These are phyloP conservation scores for Microcos paniculata DNA, from an alignment of 345 rosid genomes.

Conservation along the genomic window DNA sequence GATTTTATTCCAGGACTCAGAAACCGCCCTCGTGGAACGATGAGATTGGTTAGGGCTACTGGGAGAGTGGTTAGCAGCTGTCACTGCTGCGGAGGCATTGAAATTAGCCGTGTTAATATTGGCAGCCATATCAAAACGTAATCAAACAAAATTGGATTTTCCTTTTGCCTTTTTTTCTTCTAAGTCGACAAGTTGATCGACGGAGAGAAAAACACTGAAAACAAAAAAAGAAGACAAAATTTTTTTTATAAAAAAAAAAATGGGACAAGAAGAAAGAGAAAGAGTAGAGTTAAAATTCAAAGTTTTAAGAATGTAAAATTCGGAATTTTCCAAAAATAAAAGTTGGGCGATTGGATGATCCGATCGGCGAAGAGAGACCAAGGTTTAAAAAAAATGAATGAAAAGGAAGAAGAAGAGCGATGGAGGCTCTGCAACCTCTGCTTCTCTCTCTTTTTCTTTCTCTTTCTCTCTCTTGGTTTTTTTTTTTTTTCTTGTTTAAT, in stretches of 20 bases:
- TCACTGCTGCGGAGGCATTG: conserved; percentile 7
- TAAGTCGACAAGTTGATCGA: conserved; percentile 11
- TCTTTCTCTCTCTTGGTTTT: neutral
- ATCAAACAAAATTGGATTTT: neutral
- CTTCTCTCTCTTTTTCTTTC: conserved; percentile 3
- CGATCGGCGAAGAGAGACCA: conserved; percentile 14
- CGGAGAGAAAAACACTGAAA: neutral
- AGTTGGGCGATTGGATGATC: neutral
- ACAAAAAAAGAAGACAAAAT: neutral
- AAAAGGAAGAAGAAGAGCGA: neutral
- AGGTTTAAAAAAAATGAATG: neutral
- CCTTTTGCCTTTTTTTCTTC: neutral
- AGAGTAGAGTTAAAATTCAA: neutral
- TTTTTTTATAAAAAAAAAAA: neutral
- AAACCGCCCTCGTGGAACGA: conserved; percentile 3
- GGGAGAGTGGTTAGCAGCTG: conserved; percentile 14
- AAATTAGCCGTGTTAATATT: conserved; percentile 4
- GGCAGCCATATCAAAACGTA: neutral
- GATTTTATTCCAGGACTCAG: conserved; percentile 49
- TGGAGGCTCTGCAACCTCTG: conserved; percentile 16
- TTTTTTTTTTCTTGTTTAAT: neutral
- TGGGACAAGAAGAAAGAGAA: neutral
- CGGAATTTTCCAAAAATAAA: neutral
- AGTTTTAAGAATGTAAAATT: neutral
- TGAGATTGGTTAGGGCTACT: conserved; percentile 26